A percentile compares a stretch with the other conserved stretches of the same genome.
phyloP scores from a whole-genome alignment of 495 filamentous ascomycete species.

The Amphirosellinia nigrospora region DNA sequence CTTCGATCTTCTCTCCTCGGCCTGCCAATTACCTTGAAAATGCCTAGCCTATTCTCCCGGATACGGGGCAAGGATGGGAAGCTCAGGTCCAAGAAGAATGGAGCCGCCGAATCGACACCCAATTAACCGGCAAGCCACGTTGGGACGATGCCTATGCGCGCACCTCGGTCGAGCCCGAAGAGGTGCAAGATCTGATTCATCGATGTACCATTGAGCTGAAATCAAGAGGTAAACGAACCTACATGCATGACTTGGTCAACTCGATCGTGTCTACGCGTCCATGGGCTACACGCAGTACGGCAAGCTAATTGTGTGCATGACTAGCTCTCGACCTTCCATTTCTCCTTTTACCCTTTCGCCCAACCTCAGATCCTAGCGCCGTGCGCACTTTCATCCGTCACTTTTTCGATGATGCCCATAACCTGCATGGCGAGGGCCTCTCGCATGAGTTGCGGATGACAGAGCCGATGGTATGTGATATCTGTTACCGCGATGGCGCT shows the following conservation, averaged over 20 bases:
- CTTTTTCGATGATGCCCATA: conserved; percentile 72
- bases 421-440: conserved; percentile 70
- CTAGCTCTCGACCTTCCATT: conserved; percentile 88
- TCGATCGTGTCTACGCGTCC: not conserved
- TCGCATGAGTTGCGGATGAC: conserved; percentile 88
- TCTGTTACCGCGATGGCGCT: not conserved
- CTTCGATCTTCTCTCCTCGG: conserved; percentile 18
- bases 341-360: conserved; percentile 93
- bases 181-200: conserved; percentile 84
- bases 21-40: conserved; percentile 44
- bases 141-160: conserved; percentile 92
- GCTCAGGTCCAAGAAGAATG: conserved; percentile 62
- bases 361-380: conserved; percentile 86
- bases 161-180: conserved; percentile 84
- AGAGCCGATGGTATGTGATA: conserved; percentile 80
- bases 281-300: not conserved
- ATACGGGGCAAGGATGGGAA: conserved; percentile 73
- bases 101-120: conserved; percentile 47
- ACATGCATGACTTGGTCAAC: not conserved
- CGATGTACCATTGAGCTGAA: conserved; percentile 92
- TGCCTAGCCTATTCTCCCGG: conserved; percentile 73
- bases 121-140: conserved; percentile 67
- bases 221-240: conserved; percentile 80
- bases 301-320: conserved; percentile 42
- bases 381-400: conserved; percentile 91